Percentiles rank a stretch among this genome's conserved stretches.
These are phyloP conservation scores for Penicillium sp. DNA, from an alignment of 2,329 filamentous ascomycete species.

Conservation along the genomic window DNA sequence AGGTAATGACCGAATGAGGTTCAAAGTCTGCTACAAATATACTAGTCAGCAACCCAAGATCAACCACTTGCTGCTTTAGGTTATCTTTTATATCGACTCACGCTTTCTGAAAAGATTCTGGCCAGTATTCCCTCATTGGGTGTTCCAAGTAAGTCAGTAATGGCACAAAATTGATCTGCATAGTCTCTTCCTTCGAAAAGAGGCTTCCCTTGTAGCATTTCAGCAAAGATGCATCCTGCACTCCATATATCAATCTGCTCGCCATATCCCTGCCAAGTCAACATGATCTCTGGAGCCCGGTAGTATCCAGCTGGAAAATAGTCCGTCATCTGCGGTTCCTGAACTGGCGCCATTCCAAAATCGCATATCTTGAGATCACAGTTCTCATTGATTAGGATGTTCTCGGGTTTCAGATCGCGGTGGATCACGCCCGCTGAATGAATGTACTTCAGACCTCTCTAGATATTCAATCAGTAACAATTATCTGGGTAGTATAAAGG, in stretches of 20 bases:
- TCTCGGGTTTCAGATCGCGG: constrained; percentile 95
- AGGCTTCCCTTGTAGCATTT: constrained; percentile 98
- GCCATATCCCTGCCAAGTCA: constrained; percentile 99
- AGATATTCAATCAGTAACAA: background rate
- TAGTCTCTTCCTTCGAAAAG: constrained; percentile 97
- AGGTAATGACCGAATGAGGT: constrained; percentile 94
- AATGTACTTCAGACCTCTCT: constrained; percentile 98
- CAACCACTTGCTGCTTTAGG: background rate
- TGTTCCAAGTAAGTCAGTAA: constrained; percentile 95
- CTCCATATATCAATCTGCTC: constrained; percentile 99
- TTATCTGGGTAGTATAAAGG: background rate
- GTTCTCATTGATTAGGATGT: constrained; percentile 98
- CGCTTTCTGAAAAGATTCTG: constrained; percentile 95
- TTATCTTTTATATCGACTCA: constrained; percentile 47
- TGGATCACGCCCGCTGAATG: constrained; percentile 97
- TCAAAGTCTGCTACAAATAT: constrained; percentile 67
- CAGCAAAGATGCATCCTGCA: constrained; percentile 95
- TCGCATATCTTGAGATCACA: constrained; percentile 99
- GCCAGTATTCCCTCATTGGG: constrained; percentile 90
- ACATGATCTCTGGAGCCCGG: constrained; percentile 97
- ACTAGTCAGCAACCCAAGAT: background rate
- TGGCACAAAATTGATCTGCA: constrained; percentile 98
- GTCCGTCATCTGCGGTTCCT: constrained; percentile 98
- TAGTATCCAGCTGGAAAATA: constrained; percentile 99
- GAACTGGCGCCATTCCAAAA: constrained; percentile 92